These are phyloP conservation scores for Arctostaphylos glauca DNA, from an alignment of 148 eudicot species.

Conservation along the genomic window DNA sequence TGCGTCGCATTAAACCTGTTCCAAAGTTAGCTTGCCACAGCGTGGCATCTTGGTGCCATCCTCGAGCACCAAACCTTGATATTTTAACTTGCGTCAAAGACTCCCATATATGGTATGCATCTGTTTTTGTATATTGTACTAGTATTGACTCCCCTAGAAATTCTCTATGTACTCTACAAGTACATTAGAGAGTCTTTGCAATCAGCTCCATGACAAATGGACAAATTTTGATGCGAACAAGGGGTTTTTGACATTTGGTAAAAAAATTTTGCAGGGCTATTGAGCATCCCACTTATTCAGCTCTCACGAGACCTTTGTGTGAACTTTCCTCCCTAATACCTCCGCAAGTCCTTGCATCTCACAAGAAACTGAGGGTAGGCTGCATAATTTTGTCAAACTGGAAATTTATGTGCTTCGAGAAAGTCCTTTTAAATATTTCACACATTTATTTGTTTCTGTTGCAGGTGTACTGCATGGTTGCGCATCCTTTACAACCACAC, in stretches of 20 bases:
- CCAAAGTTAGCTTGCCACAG: constrained; percentile 93
- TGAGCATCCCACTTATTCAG: constrained; percentile 95
- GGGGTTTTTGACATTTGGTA: constrained; percentile 12
- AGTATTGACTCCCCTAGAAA: background rate
- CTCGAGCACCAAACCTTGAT: constrained; percentile 99
- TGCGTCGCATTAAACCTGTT: constrained; percentile 97
- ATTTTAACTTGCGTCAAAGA: constrained; percentile 98
- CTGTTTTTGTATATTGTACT: constrained; percentile 15
- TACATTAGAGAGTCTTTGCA: background rate
- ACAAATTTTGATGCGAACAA: background rate
- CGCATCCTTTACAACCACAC: constrained; percentile 96
- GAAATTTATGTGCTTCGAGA: background rate
- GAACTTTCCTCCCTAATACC: constrained; percentile 89
- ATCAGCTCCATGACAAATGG: background rate
- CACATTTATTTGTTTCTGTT: constrained; percentile 4
- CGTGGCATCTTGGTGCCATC: constrained; percentile 99
- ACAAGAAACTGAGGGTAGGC: constrained; percentile 89
- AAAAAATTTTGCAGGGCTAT: constrained; percentile 65
- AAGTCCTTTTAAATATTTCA: background rate
- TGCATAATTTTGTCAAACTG: background rate
- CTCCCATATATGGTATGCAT: constrained; percentile 87
- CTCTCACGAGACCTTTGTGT: constrained; percentile 93
- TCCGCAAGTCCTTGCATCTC: constrained; percentile 79
- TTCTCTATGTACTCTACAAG: background rate
- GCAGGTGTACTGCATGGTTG: constrained; percentile 98